Base-by-base conservation (phyloP, 2,329 filamentous ascomycete genomes). In the Cytospora mali region DNA sequence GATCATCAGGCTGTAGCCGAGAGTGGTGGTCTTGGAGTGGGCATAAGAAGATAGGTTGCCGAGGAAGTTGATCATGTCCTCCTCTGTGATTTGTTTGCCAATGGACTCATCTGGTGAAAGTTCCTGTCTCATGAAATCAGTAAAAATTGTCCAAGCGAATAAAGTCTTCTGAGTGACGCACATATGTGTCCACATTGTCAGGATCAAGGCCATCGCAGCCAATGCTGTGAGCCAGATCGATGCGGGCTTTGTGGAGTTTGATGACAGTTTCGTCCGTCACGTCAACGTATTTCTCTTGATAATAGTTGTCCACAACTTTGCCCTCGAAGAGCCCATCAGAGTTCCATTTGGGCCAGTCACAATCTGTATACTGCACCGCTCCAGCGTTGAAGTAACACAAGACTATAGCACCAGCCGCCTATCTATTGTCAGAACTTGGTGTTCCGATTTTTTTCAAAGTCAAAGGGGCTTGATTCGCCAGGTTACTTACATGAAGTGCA, bases 141-240 rank as follows among this genome's bases (percentile, higher is more conserved):
- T 21, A 13, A 10, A 7, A 51, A 16, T 2, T 6, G 1, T 10
- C 3, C 25, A 4, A 14, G 13, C 9, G 10, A n/a, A 14, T 10
- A 14, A 6, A 21, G 10, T 1, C 1, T 25, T 3, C 6, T 6
- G 57, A 31, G 25, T 3, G 1, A 46, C 62, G 5, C n/a, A 61
- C 62, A 39, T 57, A 64, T 18, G 62, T 64, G 29, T 64, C 62
- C 1, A 64, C 62, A 14, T 64, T 64, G 23, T 64, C 62, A 18
- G 62, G 62, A 6, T 64, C 62, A 28, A 64, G 25, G 13, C 62
- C 62, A n/a, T 64, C 62, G 42, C 62, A 64, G 2, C 62, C 62
- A n/a, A 64, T 61, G 28, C 49, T 18, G 11, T 61, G 58, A 5
- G 62, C 62, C n/a, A 64, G 58, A 46, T 64, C 62, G 23, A 64